These are phyloP conservation scores for Luvunga scandens DNA, from an alignment of 345 rosid species.

Conservation along the genomic window DNA sequence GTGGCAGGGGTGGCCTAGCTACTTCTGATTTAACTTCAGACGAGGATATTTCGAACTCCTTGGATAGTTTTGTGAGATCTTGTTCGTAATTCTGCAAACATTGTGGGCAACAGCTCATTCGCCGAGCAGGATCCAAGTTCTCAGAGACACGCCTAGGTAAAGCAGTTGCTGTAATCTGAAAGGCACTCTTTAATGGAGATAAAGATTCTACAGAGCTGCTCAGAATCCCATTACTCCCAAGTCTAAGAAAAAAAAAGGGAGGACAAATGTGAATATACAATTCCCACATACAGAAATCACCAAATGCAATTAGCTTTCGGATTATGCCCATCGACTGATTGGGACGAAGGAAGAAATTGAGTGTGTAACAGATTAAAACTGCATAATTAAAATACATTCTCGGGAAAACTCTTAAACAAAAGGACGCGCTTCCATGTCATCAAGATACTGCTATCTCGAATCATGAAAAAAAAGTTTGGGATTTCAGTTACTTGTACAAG, in stretches of 20 bases:
- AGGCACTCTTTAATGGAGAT: conserved; percentile 49
- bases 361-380: conserved; percentile 1
- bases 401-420: not conserved
- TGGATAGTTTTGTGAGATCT: conserved; percentile 46
- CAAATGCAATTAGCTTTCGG: not conserved
- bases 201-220: conserved; percentile 54
- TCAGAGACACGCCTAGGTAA: conserved; percentile 36
- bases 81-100: conserved; percentile 67
- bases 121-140: conserved; percentile 46
- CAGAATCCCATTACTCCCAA: conserved; percentile 54
- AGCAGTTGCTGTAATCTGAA: conserved; percentile 31
- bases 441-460: not conserved
- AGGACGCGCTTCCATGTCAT: not conserved
- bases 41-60: conserved; percentile 40
- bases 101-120: conserved; percentile 55
- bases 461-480: not conserved
- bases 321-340: not conserved
- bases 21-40: conserved; percentile 49
- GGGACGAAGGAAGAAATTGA: too few relatives aligned
- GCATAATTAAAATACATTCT: not conserved
- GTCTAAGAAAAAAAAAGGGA: conserved; percentile 34
- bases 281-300: not conserved
- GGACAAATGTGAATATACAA: not conserved
- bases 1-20: conserved; percentile 45
- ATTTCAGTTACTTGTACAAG: not conserved